A percentile compares a stretch with the other conserved stretches of the same genome.
Conservation (phyloP, 2,329 filamentous ascomycete genomes). For the Hansfordia pulvinata region DNA sequence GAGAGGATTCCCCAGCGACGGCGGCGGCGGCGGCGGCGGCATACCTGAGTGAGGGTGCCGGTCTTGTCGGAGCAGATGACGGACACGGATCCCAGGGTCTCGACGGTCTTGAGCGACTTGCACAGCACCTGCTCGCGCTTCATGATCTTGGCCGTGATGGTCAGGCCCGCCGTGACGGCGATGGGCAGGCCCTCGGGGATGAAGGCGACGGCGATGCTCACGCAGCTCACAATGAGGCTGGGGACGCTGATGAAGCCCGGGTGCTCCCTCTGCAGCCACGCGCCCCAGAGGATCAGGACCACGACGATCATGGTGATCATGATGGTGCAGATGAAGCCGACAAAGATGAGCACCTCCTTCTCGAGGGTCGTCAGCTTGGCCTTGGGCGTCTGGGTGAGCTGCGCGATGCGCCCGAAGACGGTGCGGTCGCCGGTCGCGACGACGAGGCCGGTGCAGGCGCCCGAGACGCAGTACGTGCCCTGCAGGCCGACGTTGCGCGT, state of each 20-base stretch:
- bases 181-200: constrained; percentile 64
- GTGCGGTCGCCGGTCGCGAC: constrained; percentile 61
- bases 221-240: constrained; percentile 58
- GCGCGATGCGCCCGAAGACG: constrained; percentile 64
- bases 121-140: constrained; percentile 63
- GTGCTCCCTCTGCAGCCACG: constrained; percentile 54
- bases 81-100: constrained; percentile 60
- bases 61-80: constrained; percentile 70
- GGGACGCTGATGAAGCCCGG: constrained; percentile 61
- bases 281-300: constrained; percentile 54
- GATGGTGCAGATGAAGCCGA: constrained; percentile 53
- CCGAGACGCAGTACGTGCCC: constrained; percentile 66
- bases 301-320: constrained; percentile 53
- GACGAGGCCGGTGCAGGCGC: constrained; percentile 51
- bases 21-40: too few species aligned
- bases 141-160: constrained; percentile 68
- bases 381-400: constrained; percentile 56
- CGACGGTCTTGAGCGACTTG: constrained; percentile 68
- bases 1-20: too few species aligned
- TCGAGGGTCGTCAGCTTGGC: constrained; percentile 56
- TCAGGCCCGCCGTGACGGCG: constrained; percentile 55
- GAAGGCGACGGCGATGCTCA: constrained; percentile 60
- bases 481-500: constrained; percentile 65
- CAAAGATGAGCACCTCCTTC: constrained; percentile 60
- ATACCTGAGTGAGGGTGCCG: constrained; percentile 48